Evolutionary conservation across 2,329 filamentous ascomycete genomes (phyloP), one percentile per base, ranked within the genome.

Genomic region (Fusarium concolor): DNA sequence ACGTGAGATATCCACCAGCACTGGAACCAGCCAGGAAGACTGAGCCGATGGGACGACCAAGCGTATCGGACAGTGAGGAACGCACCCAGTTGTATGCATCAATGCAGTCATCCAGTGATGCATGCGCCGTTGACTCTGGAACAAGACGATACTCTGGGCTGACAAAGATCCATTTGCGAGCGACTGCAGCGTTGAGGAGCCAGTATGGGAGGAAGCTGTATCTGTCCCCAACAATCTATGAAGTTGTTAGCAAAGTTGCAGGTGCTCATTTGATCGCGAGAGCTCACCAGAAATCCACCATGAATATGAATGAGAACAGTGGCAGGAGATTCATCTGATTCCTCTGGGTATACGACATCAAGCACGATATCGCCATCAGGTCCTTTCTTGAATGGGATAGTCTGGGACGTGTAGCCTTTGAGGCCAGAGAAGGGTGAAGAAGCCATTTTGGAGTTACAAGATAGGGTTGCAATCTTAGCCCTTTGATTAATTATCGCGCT

Each of bases 161-260:
- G 1, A 73, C 66, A 5, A 73, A 73, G 24, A 71, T 61, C 71
- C 71, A 73, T 54, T 61, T 73, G 10, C 71, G 63, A 31, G 66
- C 54, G 10, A 45, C 53, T 4, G 46, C 60, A 2, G 60, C 63
- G 15, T 73, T 61, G 24, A 73, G 18, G 4, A 70, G 63, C 71
- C 71, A 73, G 38, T 60, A 44, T 2, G 71, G 71, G 12, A 68
- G 10, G 10, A 67, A 73, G 3, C 71, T 68, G 15, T 70, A 64
- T 37, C 71, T 59, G 8, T 73, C 71, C 4, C 71, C 71, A 2
- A 73, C 44, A 18, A 73, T 59, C 68, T n/a, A n/a, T 72, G 5
- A 2, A 2, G 8, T n/a, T n/a, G 11, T 71, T 11, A 67, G 41
- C n/a, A n/a, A n/a, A n/a, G n/a, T n/a, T 6, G 2, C 9, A 1